A percentile compares a stretch with the other conserved stretches of the same genome.
Evolutionary conservation across 31 red algal genomes (phyloP).

Genomic region (Odonthalia washingtoniensis): DNA sequence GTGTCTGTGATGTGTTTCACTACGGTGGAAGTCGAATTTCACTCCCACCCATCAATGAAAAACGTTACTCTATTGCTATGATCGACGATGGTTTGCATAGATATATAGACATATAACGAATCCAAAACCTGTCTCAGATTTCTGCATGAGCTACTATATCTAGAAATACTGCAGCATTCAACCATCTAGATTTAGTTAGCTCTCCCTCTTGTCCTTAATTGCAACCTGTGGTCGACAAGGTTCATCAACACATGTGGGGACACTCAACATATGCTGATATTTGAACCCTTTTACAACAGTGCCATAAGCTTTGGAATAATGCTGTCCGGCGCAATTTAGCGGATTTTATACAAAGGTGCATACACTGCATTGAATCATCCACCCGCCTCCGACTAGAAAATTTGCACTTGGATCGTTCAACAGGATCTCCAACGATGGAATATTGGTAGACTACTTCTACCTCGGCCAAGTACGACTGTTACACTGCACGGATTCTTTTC

Average conservation of each 20-base stretch:
- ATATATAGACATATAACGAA: not conserved
- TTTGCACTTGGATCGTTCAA: not conserved
- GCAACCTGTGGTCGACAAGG: not conserved
- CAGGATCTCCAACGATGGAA: not conserved
- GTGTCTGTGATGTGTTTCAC: not conserved
- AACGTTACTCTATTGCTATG: not conserved
- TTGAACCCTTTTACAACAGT: not conserved
- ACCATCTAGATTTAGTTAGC: too few relatives aligned
- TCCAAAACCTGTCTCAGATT: too few relatives aligned
- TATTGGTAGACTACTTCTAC: not conserved
- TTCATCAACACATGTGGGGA: too few relatives aligned
- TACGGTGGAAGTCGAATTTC: not conserved
- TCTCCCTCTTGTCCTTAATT: too few relatives aligned
- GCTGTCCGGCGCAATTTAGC: not conserved
- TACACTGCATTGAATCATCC: not conserved
- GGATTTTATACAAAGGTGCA: not conserved
- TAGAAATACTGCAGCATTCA: too few relatives aligned
- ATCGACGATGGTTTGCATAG: constrained; percentile 6
- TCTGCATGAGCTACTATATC: too few relatives aligned
- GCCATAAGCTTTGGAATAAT: not conserved
- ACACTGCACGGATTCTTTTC: not conserved
- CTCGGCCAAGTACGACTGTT: not conserved
- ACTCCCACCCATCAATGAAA: not conserved
- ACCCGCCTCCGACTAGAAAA: not conserved
- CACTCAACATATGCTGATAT: not conserved